These are phyloP conservation scores for Trichoderma asperelloides DNA, from an alignment of 495 filamentous ascomycete genomes.

Conservation along the genomic window DNA sequence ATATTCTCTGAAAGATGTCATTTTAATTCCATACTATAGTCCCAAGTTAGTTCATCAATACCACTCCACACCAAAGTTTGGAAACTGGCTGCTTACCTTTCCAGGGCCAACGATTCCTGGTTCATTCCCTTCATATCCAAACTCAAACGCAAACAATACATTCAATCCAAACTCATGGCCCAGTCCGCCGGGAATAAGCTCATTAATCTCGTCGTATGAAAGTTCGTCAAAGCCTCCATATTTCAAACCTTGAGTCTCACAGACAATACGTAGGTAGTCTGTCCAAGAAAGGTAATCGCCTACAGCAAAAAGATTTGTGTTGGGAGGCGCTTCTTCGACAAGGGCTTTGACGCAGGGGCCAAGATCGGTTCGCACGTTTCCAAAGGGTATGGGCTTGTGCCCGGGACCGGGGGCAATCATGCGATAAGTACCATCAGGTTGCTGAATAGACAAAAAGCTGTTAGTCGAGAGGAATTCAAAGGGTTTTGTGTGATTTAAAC, in stretches of 20 bases:
- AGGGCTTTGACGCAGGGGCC: neutral
- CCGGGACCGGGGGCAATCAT: neutral
- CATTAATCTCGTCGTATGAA: neutral
- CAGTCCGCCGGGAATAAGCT: neutral
- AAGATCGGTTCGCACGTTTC: constrained; percentile 6
- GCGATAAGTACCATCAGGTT: constrained; percentile 2
- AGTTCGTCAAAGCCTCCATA: constrained; percentile 3
- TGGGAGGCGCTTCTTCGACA: neutral
- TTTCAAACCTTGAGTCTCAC: neutral
- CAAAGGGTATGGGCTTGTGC: constrained; percentile 5
- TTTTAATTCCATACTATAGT: neutral
- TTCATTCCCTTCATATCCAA: neutral
- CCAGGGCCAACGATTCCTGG: neutral
- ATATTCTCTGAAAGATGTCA: constrained; percentile 7
- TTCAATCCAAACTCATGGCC: constrained; percentile 7
- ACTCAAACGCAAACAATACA: constrained; percentile 7
- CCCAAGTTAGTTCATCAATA: neutral
- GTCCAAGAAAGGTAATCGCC: constrained; percentile 8
- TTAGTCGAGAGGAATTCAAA: neutral
- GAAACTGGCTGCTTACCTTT: neutral
- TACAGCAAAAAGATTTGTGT: constrained; percentile 3
- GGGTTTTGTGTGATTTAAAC: neutral
- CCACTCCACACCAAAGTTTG: neutral
- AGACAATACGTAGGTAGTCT: neutral
- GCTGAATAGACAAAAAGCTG: neutral